These are phyloP conservation scores for Jackrogersella multiformis DNA, from an alignment of 495 filamentous ascomycete species.

Conservation along the genomic window DNA sequence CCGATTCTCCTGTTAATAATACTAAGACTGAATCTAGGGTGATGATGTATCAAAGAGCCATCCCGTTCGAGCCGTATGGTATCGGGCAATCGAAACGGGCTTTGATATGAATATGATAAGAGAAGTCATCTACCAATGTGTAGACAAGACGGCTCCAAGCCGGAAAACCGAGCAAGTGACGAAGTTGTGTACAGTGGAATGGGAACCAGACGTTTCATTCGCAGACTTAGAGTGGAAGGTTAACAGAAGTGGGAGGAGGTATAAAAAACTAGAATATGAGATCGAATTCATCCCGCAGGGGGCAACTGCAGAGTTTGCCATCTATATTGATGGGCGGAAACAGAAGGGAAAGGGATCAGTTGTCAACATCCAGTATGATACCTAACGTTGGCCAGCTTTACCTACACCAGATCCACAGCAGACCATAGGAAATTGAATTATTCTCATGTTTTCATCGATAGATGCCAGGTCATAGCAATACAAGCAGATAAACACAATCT, in stretches of 20 bases:
- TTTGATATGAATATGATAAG: background rate
- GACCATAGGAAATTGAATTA: too few species aligned
- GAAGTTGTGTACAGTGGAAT: background rate
- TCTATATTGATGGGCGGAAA: conserved; percentile 1
- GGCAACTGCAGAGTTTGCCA: background rate
- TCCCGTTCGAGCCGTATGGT: background rate
- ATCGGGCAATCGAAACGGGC: background rate
- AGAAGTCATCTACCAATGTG: background rate
- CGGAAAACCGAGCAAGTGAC: background rate
- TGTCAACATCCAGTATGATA: background rate
- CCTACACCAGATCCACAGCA: too few species aligned
- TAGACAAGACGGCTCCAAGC: background rate
- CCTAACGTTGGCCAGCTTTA: background rate
- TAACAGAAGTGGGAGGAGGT: background rate
- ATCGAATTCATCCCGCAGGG: background rate
- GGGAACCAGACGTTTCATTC: background rate
- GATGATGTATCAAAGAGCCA: background rate
- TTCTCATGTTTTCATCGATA: too few species aligned
- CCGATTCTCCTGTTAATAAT: too few species aligned
- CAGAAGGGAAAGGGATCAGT: background rate
- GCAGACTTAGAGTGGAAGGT: background rate
- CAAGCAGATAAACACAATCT: too few species aligned
- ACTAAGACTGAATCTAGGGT: background rate
- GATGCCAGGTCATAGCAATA: too few species aligned
- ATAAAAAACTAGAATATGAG: background rate